A percentile compares a stretch with the other conserved stretches of the same genome.
Conservation (phyloP, 108 stramenopile species). For the Chaetoceros tenuissimus region DNA sequence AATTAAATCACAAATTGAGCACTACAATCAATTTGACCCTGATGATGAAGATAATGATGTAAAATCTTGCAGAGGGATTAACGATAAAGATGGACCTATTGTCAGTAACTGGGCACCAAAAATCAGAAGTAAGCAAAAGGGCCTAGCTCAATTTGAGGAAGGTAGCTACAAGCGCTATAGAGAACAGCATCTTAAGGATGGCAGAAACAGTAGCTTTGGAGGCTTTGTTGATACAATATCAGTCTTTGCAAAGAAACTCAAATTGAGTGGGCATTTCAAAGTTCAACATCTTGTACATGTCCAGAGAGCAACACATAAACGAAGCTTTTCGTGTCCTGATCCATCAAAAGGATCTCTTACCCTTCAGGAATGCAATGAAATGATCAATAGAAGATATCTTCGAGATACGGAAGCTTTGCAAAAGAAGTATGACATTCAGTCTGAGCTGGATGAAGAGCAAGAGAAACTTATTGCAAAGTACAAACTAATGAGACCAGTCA, state of each 20-base stretch:
- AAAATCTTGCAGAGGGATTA: constrained; percentile 24
- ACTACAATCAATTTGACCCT: constrained; percentile 34
- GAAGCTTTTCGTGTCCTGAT: constrained; percentile 8
- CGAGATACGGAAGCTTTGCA: neutral
- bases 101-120: neutral
- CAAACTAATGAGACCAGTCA: neutral
- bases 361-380: neutral
- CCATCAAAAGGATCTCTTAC: neutral
- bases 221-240: constrained; percentile 25
- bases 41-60: too few relatives aligned
- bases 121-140: constrained; percentile 14
- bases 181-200: too few relatives aligned
- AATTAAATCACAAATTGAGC: constrained; percentile 66
- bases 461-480: neutral
- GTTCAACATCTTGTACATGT: constrained; percentile 70
- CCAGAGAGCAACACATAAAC: constrained; percentile 66
- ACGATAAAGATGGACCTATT: constrained; percentile 20
- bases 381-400: neutral
- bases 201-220: constrained; percentile 27
- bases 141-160: constrained; percentile 54
- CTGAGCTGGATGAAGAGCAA: neutral
- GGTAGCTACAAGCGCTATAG: constrained; percentile 59
- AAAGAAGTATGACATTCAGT: neutral
- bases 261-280: constrained; percentile 38
- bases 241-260: constrained; percentile 19